A percentile compares a stretch with the other conserved stretches of the same genome.
Evolutionary conservation across 164 flowering plant species (phyloP).

Genomic region (Macadamia integrifolia): DNA sequence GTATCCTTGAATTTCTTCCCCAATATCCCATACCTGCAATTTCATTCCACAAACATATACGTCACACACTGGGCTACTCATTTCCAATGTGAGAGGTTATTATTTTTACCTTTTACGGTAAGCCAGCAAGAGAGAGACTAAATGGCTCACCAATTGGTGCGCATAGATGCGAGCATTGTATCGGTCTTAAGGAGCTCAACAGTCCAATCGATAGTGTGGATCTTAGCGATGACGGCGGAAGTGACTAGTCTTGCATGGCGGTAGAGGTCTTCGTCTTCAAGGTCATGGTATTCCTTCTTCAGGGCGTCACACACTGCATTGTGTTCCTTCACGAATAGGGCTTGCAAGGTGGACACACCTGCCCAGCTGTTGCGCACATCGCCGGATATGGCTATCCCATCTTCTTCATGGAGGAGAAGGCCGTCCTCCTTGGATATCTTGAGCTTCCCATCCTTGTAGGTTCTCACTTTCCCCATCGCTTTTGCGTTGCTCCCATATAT

Average conservation of each 20-base stretch:
- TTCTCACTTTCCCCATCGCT: constrained; percentile 35
- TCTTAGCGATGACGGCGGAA: constrained; percentile 50
- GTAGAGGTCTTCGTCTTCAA: constrained; percentile 14
- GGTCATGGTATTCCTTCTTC: too few species aligned
- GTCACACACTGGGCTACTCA: too few species aligned
- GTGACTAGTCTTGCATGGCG: constrained; percentile 45
- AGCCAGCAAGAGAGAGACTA: too few species aligned
- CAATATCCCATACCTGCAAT: constrained; percentile 42
- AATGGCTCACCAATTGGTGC: constrained; percentile 36
- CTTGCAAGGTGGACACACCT: constrained; percentile 44
- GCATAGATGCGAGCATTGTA: constrained; percentile 39
- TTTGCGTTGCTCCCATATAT: constrained; percentile 42
- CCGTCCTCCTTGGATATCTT: constrained; percentile 18
- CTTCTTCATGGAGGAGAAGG: constrained; percentile 24
- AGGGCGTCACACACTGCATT: constrained; percentile 15
- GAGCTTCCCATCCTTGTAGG: constrained; percentile 50
- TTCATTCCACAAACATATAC: not conserved
- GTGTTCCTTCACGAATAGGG: constrained; percentile 48
- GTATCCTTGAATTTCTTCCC: constrained; percentile 45
- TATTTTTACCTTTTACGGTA: too few species aligned
- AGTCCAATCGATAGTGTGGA: constrained; percentile 59
- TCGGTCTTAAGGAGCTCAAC: constrained; percentile 40
- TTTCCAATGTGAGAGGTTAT: too few species aligned
- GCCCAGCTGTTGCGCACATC: constrained; percentile 59
- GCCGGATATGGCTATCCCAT: constrained; percentile 44